Conservation (phyloP, 2,329 filamentous ascomycete species). For the Claviceps fusiformis region DNA sequence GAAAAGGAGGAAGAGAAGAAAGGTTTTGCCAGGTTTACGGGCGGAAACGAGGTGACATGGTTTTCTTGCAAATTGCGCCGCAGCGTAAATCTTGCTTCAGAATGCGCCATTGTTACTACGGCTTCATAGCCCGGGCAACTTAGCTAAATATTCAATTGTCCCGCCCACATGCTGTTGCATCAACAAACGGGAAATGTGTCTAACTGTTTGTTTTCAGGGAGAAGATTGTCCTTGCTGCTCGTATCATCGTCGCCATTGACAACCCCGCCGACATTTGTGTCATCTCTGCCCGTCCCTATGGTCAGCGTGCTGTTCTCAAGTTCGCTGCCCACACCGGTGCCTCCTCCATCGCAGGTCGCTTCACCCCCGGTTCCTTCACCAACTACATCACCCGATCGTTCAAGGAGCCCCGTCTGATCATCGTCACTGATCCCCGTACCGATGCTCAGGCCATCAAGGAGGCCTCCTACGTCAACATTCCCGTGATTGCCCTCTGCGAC, state of each 20-base stretch:
- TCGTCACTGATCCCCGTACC: constrained; percentile 98
- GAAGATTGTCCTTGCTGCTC: constrained; percentile 97
- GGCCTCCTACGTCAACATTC: constrained; percentile 99
- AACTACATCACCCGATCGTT: constrained; percentile 99
- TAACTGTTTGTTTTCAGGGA: constrained; percentile 48
- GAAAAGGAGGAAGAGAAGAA: no score
- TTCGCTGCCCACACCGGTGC: constrained; percentile 98
- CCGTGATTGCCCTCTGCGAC: constrained; percentile 97
- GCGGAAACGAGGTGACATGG: neutral
- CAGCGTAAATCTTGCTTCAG: neutral
- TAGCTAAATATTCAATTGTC: neutral
- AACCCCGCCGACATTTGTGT: constrained; percentile 99
- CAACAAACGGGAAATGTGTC: neutral
- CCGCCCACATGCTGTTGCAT: no score
- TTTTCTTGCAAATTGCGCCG: neutral
- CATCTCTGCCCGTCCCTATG: constrained; percentile 98
- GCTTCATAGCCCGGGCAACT: no score
- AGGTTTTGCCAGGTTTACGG: neutral
- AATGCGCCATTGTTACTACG: neutral
- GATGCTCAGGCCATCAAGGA: constrained; percentile 99
- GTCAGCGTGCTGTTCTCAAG: constrained; percentile 98
- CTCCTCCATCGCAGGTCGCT: constrained; percentile 95
- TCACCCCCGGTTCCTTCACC: constrained; percentile 99
- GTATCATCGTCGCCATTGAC: constrained; percentile 97
- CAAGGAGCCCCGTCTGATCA: constrained; percentile 99